Conservation (phyloP, 2,329 filamentous ascomycete species). For the Atkinsonella hypoxylon region DNA sequence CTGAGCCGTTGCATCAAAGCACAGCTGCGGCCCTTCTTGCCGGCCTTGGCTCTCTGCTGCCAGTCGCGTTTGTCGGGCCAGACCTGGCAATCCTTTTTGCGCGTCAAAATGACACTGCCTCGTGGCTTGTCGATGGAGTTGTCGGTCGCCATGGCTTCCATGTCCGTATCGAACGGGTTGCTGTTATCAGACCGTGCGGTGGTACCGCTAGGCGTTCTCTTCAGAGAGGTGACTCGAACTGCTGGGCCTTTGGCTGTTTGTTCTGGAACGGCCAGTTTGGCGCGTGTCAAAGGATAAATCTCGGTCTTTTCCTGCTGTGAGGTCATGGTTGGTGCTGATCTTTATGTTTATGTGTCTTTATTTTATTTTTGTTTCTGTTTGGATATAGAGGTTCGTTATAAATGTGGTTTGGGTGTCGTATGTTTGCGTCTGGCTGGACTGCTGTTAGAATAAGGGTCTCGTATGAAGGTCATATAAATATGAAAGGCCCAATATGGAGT, state of each 20-base stretch:
- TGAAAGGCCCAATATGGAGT: neutral
- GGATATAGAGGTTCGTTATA: neutral
- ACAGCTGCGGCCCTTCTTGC: constrained; percentile 40
- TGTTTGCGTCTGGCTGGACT: neutral
- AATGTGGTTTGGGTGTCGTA: neutral
- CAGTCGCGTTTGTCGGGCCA: constrained; percentile 51
- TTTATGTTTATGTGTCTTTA: too few species aligned
- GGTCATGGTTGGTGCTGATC: constrained; percentile 7
- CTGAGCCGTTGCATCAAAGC: constrained; percentile 40
- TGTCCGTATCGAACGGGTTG: constrained; percentile 46
- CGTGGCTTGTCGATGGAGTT: constrained; percentile 22
- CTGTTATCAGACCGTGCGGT: constrained; percentile 30
- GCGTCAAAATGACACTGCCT: constrained; percentile 14
- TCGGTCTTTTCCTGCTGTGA: constrained; percentile 16
- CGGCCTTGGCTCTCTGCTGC: constrained; percentile 45
- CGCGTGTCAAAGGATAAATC: constrained; percentile 10
- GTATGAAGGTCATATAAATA: neutral
- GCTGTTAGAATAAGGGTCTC: neutral
- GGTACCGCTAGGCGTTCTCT: constrained; percentile 23
- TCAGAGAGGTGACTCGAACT: neutral
- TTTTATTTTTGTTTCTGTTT: neutral
- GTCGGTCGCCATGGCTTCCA: constrained; percentile 39
- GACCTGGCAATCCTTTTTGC: constrained; percentile 39
- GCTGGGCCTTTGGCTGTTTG: constrained; percentile 9
- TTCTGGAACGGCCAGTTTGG: constrained; percentile 16